Base-by-base conservation (phyloP, 192 early-diverging fungal species). In the Rhizophlyctis rosea region DNA sequence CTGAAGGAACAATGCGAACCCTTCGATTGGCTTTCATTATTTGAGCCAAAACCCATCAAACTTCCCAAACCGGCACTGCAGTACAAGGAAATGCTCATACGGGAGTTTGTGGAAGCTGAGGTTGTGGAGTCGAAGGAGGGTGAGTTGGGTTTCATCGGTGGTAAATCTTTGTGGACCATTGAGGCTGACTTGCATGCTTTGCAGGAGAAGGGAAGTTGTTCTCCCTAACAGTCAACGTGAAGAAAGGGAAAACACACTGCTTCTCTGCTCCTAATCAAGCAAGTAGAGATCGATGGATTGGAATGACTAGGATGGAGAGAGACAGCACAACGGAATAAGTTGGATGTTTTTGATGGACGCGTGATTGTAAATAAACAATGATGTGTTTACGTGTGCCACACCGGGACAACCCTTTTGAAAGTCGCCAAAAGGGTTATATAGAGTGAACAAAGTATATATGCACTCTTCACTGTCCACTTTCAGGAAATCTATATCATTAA, bases 131-230 rank as follows among this genome's bases (percentile, higher is more conserved):
- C 14, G 62, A 69, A 24, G 68, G 68, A 64, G 53, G 3, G 60
- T 32, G 31, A 31, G 4, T n/a, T 25, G 27, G 1, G 36, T 63
- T 13, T 27, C 13, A 57, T 16, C 3, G 4, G 24, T 34, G 21
- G 16, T 27, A 30, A 27, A 18, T n/a, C 13, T 35, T 51, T 24
- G 2, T 14, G 5, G 29, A 55, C 29, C 51, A 13, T 60, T n/a
- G n/a, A n/a, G n/a, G n/a, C n/a, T n/a, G n/a, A n/a, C n/a, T 55
- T 56, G 30, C 16, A 34, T 3, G 18, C 24, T 11, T 50, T 16
- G 30, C 33, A 68, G 67, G 61, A 34, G 61, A 68, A n/a, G 47
- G 54, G 30, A 44, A 44, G 29, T 54, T 62, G 28, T 68, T 68
- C 35, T 34, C 24, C 23, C 34, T 65, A 9, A 54, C 44, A 31